These are phyloP conservation scores for Cystofilobasidium bisporidii DNA, from an alignment of 768 basidiomycete species.

Conservation along the genomic window DNA sequence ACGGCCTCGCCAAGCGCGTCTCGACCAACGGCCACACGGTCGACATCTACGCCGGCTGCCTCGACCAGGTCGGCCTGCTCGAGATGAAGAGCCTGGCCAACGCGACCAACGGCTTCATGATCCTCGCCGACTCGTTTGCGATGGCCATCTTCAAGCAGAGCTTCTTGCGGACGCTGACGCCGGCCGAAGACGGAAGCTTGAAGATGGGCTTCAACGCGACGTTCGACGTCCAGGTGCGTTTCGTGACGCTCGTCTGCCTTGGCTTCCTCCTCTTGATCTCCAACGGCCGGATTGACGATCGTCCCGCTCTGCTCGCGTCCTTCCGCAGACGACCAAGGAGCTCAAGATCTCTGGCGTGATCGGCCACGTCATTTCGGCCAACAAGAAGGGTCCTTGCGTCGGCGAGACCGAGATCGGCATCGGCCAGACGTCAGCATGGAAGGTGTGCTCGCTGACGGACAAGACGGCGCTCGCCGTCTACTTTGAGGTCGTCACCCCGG, in stretches of 20 bases:
- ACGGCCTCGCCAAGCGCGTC: slow-evolving; percentile 80
- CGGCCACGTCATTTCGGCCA: slow-evolving; percentile 92
- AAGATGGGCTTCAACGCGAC: slow-evolving; percentile 99
- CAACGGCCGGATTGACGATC: neutral
- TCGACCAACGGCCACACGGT: slow-evolving; percentile 91
- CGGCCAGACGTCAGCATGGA: slow-evolving; percentile 97
- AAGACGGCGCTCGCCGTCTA: slow-evolving; percentile 83
- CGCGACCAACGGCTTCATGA: slow-evolving; percentile 91
- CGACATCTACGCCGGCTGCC: slow-evolving; percentile 90
- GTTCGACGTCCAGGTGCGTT: slow-evolving; percentile 81
- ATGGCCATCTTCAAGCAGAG: slow-evolving; percentile 99
- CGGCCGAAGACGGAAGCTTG: slow-evolving; percentile 82
- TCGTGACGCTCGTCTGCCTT: neutral
- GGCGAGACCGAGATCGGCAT: slow-evolving; percentile 99
- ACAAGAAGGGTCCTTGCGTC: slow-evolving; percentile 90
- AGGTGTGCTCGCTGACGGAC: slow-evolving; percentile 80
- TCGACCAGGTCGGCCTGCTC: slow-evolving; percentile 92
- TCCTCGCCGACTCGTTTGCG: slow-evolving; percentile 90
- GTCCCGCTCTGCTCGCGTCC: neutral
- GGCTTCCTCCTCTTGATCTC: neutral
- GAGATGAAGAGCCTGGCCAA: slow-evolving; percentile 97
- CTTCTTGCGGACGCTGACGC: slow-evolving; percentile 83
- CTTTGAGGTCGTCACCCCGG: slow-evolving; percentile 93
- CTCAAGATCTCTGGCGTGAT: slow-evolving; percentile 96
- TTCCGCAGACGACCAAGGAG: slow-evolving; percentile 82